Conservation (phyloP, 768 basidiomycete genomes). For the Hortiboletus campestris region DNA sequence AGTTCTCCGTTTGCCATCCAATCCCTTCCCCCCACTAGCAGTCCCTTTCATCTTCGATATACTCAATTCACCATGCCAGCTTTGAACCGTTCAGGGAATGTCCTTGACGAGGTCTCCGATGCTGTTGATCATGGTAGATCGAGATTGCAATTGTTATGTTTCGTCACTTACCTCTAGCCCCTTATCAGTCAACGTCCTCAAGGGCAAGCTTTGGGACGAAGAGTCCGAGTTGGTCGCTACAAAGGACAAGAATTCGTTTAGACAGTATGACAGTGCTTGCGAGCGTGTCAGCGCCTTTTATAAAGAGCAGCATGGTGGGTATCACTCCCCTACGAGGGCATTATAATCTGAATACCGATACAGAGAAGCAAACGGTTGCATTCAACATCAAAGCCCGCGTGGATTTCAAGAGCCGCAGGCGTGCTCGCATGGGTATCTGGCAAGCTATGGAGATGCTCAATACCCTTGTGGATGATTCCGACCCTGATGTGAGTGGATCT, state of each 20-base stretch:
- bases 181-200: conserved; percentile 64
- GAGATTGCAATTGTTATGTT: not conserved
- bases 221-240: conserved; percentile 51
- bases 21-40: not conserved
- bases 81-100: conserved; percentile 25
- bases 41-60: not conserved
- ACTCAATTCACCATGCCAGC: conserved; percentile 24
- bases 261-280: conserved; percentile 73
- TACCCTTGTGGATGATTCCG: conserved; percentile 85
- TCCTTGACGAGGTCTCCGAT: conserved; percentile 45
- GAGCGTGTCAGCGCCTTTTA: conserved; percentile 78
- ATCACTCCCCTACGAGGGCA: not conserved
- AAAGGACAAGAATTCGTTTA: conserved; percentile 67
- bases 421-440: conserved; percentile 83
- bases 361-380: conserved; percentile 85
- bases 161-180: not conserved
- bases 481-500: conserved; percentile 64
- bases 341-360: not conserved
- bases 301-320: conserved; percentile 71
- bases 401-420: conserved; percentile 63
- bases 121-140: conserved; percentile 48
- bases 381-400: conserved; percentile 80
- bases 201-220: conserved; percentile 58
- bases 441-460: conserved; percentile 85
- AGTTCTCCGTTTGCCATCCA: conserved; percentile 3